Evolutionary conservation across 768 basidiomycete genomes (phyloP), one percentile per base, ranked within the genome.

Genomic region (Tubosaeta sp.): DNA sequence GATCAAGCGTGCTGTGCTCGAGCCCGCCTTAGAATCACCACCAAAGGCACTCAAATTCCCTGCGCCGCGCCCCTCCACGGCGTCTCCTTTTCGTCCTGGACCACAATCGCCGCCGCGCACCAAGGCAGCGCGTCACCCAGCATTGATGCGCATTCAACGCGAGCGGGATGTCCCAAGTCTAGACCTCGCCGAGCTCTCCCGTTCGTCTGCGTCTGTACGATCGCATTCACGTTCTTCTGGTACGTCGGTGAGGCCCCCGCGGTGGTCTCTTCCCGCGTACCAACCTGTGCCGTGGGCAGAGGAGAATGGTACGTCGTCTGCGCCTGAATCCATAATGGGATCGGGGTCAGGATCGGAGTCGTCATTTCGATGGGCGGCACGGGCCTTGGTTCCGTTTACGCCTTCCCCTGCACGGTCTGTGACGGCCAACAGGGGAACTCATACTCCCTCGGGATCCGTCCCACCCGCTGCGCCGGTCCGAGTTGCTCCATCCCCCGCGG

Each of bases 111-210:
- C 2, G 16, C 29, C 45, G 5, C 29, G 19, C 1, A 46, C 41
- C 43, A 60, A 16, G 31, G 25, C 19, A 32, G 41, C 36, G 10
- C 61, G 43, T 21, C 53, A 52, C 30, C 59, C 53, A 9, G 50
- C 40, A 3, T 25, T 57, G 21, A 34, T 21, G 4, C 62, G 56
- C 4, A 48, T 54, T 13, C 59, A 57, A 31, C 55, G 59, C 38
- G 36, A 38, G 19, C 14, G 48, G 16, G 35, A 27, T 3, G 55
- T 61, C 1, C 66, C 63, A 4, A 57, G 58, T 42, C 4, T 69
- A 13, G 61, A 69, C 39, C 58, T 67, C 13, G 54, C 56, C 16
- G 34, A 56, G 8, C 34, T 55, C n/a, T 57, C 63, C 0, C 48
- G 12, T 5, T 54, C 58, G 16, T 53, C 60, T 32, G 16, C 13